Evolutionary conservation across 2,329 filamentous ascomycete species (phyloP).

Genomic region (Stagonosporopsis tanaceti): DNA sequence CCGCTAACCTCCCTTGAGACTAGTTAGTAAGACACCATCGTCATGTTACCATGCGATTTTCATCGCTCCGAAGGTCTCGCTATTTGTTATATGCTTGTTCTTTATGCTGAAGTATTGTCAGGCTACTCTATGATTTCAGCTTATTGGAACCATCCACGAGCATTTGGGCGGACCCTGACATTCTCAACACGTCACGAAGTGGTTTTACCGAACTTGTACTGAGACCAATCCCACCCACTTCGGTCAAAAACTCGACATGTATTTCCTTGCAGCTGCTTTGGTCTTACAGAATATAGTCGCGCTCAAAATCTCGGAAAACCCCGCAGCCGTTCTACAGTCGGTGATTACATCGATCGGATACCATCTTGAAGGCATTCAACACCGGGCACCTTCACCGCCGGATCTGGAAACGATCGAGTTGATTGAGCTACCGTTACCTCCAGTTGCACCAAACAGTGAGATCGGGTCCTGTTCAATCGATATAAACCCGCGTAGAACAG

Average conservation of each 20-base stretch:
- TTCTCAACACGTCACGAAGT: not conserved
- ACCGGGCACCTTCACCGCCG: not conserved
- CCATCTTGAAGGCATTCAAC: not conserved
- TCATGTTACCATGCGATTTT: not conserved
- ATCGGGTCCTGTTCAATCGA: conserved; percentile 45
- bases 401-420: conserved; percentile 34
- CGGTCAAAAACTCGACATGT: not conserved
- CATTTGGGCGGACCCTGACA: not conserved
- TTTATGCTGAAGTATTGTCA: not conserved
- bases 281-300: not conserved
- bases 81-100: not conserved
- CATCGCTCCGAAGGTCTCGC: not conserved
- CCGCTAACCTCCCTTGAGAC: not conserved
- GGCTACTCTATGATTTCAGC: not conserved
- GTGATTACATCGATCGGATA: not conserved
- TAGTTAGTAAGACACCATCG: not conserved
- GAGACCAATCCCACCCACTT: not conserved
- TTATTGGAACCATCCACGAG: not conserved
- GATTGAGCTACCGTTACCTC: conserved; percentile 50
- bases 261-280: not conserved
- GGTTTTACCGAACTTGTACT: too few relatives aligned
- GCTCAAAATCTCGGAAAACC: not conserved
- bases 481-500: conserved; percentile 49
- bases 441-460: conserved; percentile 35
- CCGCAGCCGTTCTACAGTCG: not conserved